Base-by-base conservation (phyloP, 108 stramenopile species). In the Fragilariopsis cylindrus region DNA sequence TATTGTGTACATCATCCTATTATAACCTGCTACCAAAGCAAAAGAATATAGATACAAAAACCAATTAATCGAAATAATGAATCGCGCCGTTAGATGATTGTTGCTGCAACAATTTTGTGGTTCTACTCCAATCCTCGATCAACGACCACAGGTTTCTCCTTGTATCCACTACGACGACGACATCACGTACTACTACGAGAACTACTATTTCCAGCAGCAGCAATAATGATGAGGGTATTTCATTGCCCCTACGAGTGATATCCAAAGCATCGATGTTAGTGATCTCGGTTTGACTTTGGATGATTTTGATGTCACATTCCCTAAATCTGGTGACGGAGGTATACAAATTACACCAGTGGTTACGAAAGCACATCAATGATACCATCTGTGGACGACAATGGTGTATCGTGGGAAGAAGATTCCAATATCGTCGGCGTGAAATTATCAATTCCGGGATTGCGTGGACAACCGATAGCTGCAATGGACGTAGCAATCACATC, bases 271-370 rank as follows among this genome's bases (percentile, higher is more conserved):
- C 19, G 83, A 84, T 64, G 83, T 87, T 5, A 74, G 73, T 12
- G 83, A 84, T 76, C 74, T 87, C 2, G 81, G 81, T 45, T 57
- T 87, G 11, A 84, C 83, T 0, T 78, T 87, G 71, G 72, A 78
- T 15, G 86, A 87, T 43, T 62, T 87, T 48, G 58, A 87, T 40
- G 68, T 57, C 5, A 71, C 75, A 7, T 46, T 86, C 0, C 85
- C 85, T 1, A 78, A 40, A 5, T 76, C 78, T 0, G 30, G 74
- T 2, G 69, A 83, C 15, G 62, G 62, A 12, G 63, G 72, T 4
- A 65, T 48, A 19, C 42, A 64, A 49, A 49, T 86, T 46, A 57
- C 55, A 72, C 66, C 16, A 68, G 69, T 45, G 85, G 85, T 6
- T 75, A 72, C 45, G 58, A 86, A 75, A 73, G 71, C 16, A 86